phyloP scores from a whole-genome alignment of 2,329 filamentous ascomycete species.

The Aspergillus quadricinctus region DNA sequence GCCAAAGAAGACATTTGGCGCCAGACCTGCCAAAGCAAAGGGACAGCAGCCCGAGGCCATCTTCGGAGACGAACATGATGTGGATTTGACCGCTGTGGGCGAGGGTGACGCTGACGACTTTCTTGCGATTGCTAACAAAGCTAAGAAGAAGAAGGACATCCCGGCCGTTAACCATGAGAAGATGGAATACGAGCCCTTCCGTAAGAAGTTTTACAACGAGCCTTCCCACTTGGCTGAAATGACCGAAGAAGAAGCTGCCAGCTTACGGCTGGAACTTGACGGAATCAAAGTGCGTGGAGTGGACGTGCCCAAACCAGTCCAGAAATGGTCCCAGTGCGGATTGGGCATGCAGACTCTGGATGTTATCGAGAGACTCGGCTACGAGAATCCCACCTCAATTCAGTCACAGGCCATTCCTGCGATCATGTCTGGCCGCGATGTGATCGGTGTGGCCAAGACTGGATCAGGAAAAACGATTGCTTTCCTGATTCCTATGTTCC shows the following conservation, averaged over 20 bases:
- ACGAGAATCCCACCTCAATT: constrained; percentile 85
- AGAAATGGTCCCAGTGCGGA: constrained; percentile 95
- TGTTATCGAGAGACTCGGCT: constrained; percentile 75
- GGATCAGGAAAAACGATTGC: constrained; percentile 97
- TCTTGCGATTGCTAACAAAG: constrained; percentile 58
- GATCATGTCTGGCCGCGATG: constrained; percentile 93
- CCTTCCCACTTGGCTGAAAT: constrained; percentile 77
- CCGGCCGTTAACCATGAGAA: constrained; percentile 82
- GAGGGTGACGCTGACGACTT: constrained; percentile 62
- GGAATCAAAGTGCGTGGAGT: constrained; percentile 91
- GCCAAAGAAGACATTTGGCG: constrained; percentile 35
- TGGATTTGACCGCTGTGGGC: constrained; percentile 56
- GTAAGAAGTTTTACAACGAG: constrained; percentile 94
- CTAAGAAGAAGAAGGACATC: constrained; percentile 93
- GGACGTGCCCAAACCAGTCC: constrained; percentile 86
- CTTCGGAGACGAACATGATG: constrained; percentile 79
- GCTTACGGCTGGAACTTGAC: constrained; percentile 80
- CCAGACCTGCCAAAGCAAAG: constrained; percentile 44
- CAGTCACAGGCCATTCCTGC: constrained; percentile 92
- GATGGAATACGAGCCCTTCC: constrained; percentile 75
- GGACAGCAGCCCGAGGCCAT: constrained; percentile 73
- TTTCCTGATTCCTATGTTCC: constrained; percentile 93
- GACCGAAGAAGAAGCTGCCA: constrained; percentile 77
- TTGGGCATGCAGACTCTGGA: constrained; percentile 82
- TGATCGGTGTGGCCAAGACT: constrained; percentile 95